A percentile compares a stretch with the other conserved stretches of the same genome.
These are phyloP conservation scores for Colletotrichum agaves DNA, from an alignment of 2,329 filamentous ascomycete species.

Conservation along the genomic window DNA sequence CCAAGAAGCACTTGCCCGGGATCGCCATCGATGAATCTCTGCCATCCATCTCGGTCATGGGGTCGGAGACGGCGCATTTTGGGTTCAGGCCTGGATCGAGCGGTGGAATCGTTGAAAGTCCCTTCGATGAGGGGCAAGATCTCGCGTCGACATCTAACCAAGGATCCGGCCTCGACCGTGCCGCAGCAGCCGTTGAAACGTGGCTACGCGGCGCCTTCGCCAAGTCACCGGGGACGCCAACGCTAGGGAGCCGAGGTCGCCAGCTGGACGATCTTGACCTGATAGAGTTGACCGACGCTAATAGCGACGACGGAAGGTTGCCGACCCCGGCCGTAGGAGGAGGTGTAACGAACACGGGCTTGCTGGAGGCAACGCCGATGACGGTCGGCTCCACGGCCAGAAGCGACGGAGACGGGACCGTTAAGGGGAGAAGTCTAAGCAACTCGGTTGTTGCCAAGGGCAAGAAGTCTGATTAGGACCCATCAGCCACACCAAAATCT, in stretches of 20 bases:
- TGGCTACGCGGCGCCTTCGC: constrained; percentile 88
- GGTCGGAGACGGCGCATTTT: constrained; percentile 68
- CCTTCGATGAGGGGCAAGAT: constrained; percentile 60
- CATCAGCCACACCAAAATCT: neutral
- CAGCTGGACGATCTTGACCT: constrained; percentile 67
- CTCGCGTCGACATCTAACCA: constrained; percentile 54
- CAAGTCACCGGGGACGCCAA: constrained; percentile 66
- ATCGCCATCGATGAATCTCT: constrained; percentile 74
- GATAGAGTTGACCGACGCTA: constrained; percentile 76
- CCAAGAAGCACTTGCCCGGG: constrained; percentile 83
- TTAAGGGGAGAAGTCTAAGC: constrained; percentile 49
- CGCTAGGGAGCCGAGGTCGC: constrained; percentile 49
- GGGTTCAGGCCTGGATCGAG: constrained; percentile 57
- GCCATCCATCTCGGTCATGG: constrained; percentile 74
- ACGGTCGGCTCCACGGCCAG: constrained; percentile 50
- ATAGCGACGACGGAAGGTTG: constrained; percentile 63
- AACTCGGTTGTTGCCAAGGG: constrained; percentile 50
- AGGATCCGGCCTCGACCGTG: constrained; percentile 76
- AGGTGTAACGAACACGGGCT: constrained; percentile 39
- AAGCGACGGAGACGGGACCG: constrained; percentile 49
- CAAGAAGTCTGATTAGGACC: constrained; percentile 57
- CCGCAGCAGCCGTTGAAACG: constrained; percentile 87
- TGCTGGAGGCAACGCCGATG: constrained; percentile 46
- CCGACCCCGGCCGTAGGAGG: constrained; percentile 31
- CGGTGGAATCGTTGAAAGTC: constrained; percentile 61